Base-by-base conservation (phyloP, 176 grass and related monocot genomes). In the Calamus simplicifolius region DNA sequence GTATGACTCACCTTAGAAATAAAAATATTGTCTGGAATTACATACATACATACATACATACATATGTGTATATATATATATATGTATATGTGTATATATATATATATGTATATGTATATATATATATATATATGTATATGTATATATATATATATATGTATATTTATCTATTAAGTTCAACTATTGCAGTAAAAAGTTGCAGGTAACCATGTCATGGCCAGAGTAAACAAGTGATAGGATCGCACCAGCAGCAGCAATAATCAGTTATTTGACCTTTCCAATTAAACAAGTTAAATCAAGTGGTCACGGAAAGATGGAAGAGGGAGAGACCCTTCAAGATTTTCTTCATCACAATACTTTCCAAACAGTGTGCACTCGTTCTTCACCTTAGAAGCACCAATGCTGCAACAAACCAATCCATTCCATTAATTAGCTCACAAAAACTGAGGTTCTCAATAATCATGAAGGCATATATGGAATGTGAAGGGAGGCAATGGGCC, bases 311-410 rank as follows among this genome's bases (percentile, higher is more conserved):
- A 58, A 43, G 43, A 23, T 2, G n/a, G 25, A 56, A 18, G 27
- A 10, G 51, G 6, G 57, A 29, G 51, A 59, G 51, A 98, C 94
- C 94, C 85, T 80, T 98, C 88, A 56, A 49, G 58, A 59, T 83
- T 98, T 83, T 76, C 81, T 78, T 89, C 71, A 18, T 66, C 69
- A 58, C 85, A 89, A 57, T 52, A 81, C 30, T 89, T 81, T 71
- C 81, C 83, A 70, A 98, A 93, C 53, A 55, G 43, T 48, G 80
- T 83, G 76, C 88, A 98, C 56, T 98, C 94, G n/a, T 64, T 89
- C 87, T 86, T 98, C 81, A 98, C 74, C 79, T 79, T 98, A 48
- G 88, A 91, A 86, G 94, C 94, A 61, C 94, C 94, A 55, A 98
- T 98, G 80, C 94, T 98, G 75, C 58, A 79, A 57, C 51, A 82